A percentile compares a stretch with the other conserved stretches of the same genome.
phyloP scores from a whole-genome alignment of 2,329 filamentous ascomycete genomes.

The Helminthosporium solani region DNA sequence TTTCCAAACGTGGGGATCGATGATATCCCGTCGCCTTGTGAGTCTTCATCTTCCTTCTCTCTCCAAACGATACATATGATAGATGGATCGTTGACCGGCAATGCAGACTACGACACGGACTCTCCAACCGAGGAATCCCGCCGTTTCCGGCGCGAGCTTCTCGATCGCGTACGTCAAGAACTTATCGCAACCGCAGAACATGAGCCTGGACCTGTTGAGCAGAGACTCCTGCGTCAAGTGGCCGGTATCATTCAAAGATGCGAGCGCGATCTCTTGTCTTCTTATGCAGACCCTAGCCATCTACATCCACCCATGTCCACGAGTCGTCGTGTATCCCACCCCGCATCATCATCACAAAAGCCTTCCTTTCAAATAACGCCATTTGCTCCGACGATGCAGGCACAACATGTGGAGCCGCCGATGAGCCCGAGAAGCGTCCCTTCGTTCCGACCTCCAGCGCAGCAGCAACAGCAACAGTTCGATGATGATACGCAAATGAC shows the following conservation, averaged over 20 bases:
- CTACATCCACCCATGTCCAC: too few species aligned
- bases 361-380: background rate
- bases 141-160: constrained; percentile 39
- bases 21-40: constrained; percentile 41
- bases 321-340: background rate
- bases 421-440: background rate
- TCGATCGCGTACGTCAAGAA: constrained; percentile 33
- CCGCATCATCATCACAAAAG: background rate
- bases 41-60: constrained; percentile 4
- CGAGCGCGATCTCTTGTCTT: constrained; percentile 24
- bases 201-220: constrained; percentile 23
- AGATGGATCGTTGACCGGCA: too few species aligned
- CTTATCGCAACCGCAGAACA: constrained; percentile 28
- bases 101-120: constrained; percentile 39
- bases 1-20: constrained; percentile 36
- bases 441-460: background rate
- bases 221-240: constrained; percentile 28
- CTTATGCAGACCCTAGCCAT: constrained; percentile 4
- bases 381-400: background rate
- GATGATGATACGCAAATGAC: background rate
- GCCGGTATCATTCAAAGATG: constrained; percentile 31
- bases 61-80: too few species aligned
- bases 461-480: background rate
- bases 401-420: background rate
- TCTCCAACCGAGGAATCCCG: constrained; percentile 26